A percentile compares a stretch with the other conserved stretches of the same genome.
Evolutionary conservation across 176 grass and related monocot genomes (phyloP).

Genomic region (Oropetium thomaeum): DNA sequence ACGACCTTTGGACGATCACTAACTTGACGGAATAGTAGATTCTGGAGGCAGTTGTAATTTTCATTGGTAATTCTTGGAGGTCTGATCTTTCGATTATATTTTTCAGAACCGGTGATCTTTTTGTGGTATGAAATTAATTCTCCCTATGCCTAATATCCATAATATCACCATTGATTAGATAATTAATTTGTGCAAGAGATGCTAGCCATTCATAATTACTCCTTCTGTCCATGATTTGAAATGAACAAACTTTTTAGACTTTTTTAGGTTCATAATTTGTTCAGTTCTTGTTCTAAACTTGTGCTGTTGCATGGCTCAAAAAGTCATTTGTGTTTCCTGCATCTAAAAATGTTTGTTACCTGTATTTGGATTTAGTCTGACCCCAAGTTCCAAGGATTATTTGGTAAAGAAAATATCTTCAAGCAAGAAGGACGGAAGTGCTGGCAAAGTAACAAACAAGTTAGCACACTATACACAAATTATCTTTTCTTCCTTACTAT

Average conservation of each 20-base stretch:
- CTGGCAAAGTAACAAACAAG: constrained; percentile 80
- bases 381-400: constrained; percentile 37
- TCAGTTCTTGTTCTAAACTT: constrained; percentile 11
- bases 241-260: neutral
- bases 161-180: neutral
- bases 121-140: no score
- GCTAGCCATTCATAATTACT: neutral
- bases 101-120: no score
- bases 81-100: no score
- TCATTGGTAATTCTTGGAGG: no score
- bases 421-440: constrained; percentile 51
- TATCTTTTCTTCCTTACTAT: constrained; percentile 3
- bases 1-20: no score
- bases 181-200: constrained; percentile 12
- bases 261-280: constrained; percentile 5
- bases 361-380: constrained; percentile 24
- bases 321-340: neutral
- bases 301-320: neutral
- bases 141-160: no score
- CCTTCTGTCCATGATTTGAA: neutral
- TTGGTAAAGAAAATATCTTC: constrained; percentile 44
- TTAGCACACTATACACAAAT: constrained; percentile 39
- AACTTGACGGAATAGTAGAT: no score
- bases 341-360: constrained; percentile 26
- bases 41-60: no score